These are phyloP conservation scores for Solidago caesia DNA, from an alignment of 129 eudicot genomes.

Conservation along the genomic window DNA sequence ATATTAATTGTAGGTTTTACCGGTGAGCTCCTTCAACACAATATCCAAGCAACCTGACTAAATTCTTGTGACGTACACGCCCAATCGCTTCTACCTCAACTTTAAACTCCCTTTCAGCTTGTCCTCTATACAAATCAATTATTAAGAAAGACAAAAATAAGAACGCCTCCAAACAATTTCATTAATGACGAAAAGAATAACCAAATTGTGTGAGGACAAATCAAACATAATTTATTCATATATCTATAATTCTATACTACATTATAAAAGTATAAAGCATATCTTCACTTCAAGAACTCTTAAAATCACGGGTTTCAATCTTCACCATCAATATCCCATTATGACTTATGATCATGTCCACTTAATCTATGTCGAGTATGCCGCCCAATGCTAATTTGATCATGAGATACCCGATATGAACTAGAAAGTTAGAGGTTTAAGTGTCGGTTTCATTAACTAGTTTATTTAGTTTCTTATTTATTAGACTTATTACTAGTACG, in stretches of 20 bases:
- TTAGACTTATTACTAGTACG: no score
- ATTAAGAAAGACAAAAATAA: background rate
- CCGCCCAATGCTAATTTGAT: no score
- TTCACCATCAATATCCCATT: no score
- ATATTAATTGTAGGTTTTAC: slow-evolving; percentile 29
- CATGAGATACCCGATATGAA: no score
- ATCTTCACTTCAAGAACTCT: background rate
- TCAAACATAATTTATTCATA: background rate
- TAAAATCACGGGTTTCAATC: no score
- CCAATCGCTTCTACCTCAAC: slow-evolving; percentile 98
- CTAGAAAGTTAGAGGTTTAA: no score
- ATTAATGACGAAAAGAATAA: background rate
- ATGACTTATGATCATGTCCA: no score
- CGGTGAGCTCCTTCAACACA: slow-evolving; percentile 96
- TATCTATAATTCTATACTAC: background rate
- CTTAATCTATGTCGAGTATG: no score
- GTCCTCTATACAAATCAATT: slow-evolving; percentile 54
- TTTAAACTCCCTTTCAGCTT: slow-evolving; percentile 91
- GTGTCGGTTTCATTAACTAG: no score
- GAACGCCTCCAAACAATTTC: background rate
- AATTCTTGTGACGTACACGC: slow-evolving; percentile 86
- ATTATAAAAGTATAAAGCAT: background rate
- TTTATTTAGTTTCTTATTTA: no score
- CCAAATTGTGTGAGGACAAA: background rate
- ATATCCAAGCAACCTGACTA: slow-evolving; percentile 86